A percentile compares a stretch with the other conserved stretches of the same genome.
Evolutionary conservation across 2,329 filamentous ascomycete species (phyloP).

Genomic region (Basipetospora chlamydospora): DNA sequence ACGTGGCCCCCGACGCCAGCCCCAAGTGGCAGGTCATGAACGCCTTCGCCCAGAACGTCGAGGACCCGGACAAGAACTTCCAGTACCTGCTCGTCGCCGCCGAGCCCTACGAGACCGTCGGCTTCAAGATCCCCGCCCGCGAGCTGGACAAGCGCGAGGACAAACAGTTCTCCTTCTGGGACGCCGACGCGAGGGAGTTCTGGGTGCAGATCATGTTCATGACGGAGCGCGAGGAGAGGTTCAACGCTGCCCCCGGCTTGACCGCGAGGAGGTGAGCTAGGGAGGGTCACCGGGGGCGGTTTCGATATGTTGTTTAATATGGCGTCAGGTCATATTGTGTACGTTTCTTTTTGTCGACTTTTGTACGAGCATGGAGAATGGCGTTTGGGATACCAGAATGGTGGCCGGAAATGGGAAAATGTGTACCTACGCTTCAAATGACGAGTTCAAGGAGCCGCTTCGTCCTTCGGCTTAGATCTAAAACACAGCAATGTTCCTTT

Average conservation of each 20-base stretch:
- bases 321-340: too few relatives aligned
- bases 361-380: too few relatives aligned
- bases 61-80: slow-evolving; percentile 85
- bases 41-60: slow-evolving; percentile 88
- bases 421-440: too few relatives aligned
- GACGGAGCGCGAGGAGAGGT: slow-evolving; percentile 92
- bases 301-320: background rate
- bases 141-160: slow-evolving; percentile 86
- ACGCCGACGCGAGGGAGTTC: slow-evolving; percentile 90
- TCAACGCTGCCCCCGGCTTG: slow-evolving; percentile 49
- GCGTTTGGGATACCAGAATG: too few relatives aligned
- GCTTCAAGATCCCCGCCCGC: slow-evolving; percentile 85
- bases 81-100: slow-evolving; percentile 93
- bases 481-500: too few relatives aligned
- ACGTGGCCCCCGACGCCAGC: slow-evolving; percentile 60
- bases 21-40: slow-evolving; percentile 95
- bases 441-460: too few relatives aligned
- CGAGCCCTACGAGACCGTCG: slow-evolving; percentile 95
- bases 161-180: slow-evolving; percentile 87
- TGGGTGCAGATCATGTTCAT: slow-evolving; percentile 98
- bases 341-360: too few relatives aligned
- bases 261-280: slow-evolving; percentile 28
- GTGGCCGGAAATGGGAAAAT: too few relatives aligned
- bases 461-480: too few relatives aligned
- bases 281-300: background rate